Conservation (phyloP, 202 grass and related monocot genomes). For the Panicum hallii region DNA sequence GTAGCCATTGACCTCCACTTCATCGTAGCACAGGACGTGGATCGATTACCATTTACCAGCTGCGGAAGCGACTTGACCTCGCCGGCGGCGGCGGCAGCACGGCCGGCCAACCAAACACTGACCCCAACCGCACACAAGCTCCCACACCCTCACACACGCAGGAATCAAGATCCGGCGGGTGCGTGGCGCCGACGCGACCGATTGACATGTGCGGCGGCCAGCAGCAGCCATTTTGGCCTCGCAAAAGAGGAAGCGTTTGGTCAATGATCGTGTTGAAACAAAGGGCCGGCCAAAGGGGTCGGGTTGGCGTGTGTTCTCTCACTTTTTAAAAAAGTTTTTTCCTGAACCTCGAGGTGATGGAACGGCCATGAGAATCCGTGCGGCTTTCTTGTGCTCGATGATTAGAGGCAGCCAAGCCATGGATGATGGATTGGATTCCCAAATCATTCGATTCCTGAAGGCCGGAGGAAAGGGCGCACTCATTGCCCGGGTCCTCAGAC, state of each 20-base stretch:
- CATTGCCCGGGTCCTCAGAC: conserved; percentile 1
- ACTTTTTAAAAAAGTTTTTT: background rate
- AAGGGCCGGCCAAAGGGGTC: background rate
- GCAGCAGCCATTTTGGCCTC: conserved; percentile 28
- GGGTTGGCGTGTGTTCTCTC: background rate
- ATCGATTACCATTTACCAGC: background rate
- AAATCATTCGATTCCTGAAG: conserved; percentile 40
- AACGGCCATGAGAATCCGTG: conserved; percentile 35
- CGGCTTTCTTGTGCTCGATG: conserved; percentile 45
- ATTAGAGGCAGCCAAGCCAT: conserved; percentile 13
- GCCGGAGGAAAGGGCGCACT: conserved; percentile 4
- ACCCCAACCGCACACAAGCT: conserved; percentile 2
- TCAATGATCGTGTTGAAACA: conserved; percentile 21
- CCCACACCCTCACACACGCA: background rate
- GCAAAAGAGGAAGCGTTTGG: conserved; percentile 32
- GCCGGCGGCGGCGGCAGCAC: background rate
- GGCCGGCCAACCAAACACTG: background rate
- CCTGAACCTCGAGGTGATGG: conserved; percentile 11
- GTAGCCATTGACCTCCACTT: conserved; percentile 37
- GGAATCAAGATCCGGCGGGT: background rate
- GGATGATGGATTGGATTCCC: background rate
- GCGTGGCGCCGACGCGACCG: conserved; percentile 14
- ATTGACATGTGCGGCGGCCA: conserved; percentile 14
- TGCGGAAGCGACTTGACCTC: background rate
- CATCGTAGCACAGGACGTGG: background rate